These are phyloP conservation scores for Filobasidium floriforme DNA, from an alignment of 768 basidiomycete species.

Conservation along the genomic window DNA sequence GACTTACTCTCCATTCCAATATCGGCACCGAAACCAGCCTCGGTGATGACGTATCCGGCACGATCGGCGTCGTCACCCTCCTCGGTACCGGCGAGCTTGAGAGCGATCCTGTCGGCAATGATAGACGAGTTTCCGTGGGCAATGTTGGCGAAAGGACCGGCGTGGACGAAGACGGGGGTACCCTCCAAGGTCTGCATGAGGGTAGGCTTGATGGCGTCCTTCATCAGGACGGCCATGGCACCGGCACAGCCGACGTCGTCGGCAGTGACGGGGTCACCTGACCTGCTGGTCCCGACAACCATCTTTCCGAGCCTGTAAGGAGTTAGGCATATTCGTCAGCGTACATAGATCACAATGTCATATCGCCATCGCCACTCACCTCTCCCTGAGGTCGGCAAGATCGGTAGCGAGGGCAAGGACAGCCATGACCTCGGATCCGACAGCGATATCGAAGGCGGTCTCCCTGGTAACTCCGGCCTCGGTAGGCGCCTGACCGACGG, in stretches of 20 bases:
- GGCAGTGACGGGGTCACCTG: constrained; percentile 84
- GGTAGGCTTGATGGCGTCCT: constrained; percentile 98
- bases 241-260: constrained; percentile 94
- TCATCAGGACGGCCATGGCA: constrained; percentile 92
- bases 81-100: constrained; percentile 94
- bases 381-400: constrained; percentile 81
- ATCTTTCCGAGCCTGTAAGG: constrained; percentile 65
- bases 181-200: constrained; percentile 98
- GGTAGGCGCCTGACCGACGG: constrained; percentile 79
- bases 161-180: constrained; percentile 97
- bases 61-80: constrained; percentile 73
- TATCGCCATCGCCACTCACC: constrained; percentile 32
- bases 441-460: constrained; percentile 92
- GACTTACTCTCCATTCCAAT: constrained; percentile 57
- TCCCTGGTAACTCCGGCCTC: constrained; percentile 83
- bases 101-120: constrained; percentile 89
- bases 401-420: constrained; percentile 85
- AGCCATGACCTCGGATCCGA: constrained; percentile 97
- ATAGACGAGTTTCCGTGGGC: constrained; percentile 97
- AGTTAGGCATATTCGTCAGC: neutral
- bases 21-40: constrained; percentile 97
- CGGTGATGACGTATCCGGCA: constrained; percentile 91
- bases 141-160: constrained; percentile 98
- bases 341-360: constrained; percentile 8
- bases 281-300: constrained; percentile 91